phyloP scores from a whole-genome alignment of 2,329 filamentous ascomycete genomes.

The Raffaelea arxii region DNA sequence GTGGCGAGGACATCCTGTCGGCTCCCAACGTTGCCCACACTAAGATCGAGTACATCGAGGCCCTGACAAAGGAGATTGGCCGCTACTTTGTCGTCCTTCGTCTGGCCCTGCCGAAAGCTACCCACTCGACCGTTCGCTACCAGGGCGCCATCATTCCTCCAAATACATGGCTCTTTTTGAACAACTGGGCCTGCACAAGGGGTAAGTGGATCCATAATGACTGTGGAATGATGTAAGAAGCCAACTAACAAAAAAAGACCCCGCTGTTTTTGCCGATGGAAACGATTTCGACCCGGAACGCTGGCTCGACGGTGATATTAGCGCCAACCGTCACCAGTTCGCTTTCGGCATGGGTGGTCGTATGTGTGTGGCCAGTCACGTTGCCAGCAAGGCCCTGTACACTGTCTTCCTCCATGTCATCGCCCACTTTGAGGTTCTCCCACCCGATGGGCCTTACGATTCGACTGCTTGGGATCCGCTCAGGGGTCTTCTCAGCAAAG shows the following conservation, averaged over 20 bases:
- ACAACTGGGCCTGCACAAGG: too few relatives aligned
- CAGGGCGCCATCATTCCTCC: too few relatives aligned
- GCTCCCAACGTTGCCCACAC: constrained; percentile 63
- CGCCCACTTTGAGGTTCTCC: neutral
- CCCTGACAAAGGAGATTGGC: constrained; percentile 66
- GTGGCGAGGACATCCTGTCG: constrained; percentile 38
- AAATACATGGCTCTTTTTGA: too few relatives aligned
- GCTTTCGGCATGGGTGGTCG: neutral
- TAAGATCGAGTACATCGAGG: constrained; percentile 66
- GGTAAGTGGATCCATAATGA: neutral
- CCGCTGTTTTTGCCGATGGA: neutral
- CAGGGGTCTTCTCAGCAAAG: neutral
- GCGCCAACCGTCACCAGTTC: neutral
- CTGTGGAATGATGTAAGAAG: neutral
- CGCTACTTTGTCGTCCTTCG: too few relatives aligned
- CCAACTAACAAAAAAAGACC: neutral
- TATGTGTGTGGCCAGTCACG: neutral
- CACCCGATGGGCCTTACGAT: neutral
- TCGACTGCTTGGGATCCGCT: neutral
- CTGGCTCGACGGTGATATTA: neutral
- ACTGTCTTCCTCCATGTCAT: neutral
- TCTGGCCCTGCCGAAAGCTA: too few relatives aligned
- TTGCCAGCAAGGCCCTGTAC: neutral
- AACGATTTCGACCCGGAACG: neutral
- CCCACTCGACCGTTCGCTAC: too few relatives aligned